Percentiles rank a stretch among this genome's conserved stretches.
These are phyloP conservation scores for Massariosphaeria phaeospora DNA, from an alignment of 495 filamentous ascomycete genomes.

Conservation along the genomic window DNA sequence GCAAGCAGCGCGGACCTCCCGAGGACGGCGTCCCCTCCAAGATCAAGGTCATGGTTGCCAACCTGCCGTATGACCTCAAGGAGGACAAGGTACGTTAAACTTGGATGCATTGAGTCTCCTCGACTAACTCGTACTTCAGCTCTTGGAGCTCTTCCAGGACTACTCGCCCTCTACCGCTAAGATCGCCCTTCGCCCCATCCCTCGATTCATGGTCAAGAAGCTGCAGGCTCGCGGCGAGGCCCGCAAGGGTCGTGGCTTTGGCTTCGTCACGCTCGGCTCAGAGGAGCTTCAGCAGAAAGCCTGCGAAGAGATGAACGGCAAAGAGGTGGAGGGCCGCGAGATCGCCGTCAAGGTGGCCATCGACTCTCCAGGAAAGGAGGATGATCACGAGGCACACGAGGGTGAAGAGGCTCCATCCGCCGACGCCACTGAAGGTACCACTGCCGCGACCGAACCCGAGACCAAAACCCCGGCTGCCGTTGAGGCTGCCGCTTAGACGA, in stretches of 20 bases:
- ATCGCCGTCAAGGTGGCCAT: conserved; percentile 99
- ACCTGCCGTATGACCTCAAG: conserved; percentile 93
- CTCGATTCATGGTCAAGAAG: conserved; percentile 99
- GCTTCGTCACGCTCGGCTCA: conserved; percentile 91
- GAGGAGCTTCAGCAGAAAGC: conserved; percentile 97
- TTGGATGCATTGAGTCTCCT: neutral
- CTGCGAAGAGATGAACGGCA: conserved; percentile 96
- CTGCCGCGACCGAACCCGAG: conserved; percentile 31
- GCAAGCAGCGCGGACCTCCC: conserved; percentile 83
- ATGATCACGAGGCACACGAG: conserved; percentile 56
- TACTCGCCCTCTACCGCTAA: conserved; percentile 91
- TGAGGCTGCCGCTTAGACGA: conserved; percentile 30
- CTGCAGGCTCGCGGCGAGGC: conserved; percentile 95
- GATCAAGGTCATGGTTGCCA: conserved; percentile 99
- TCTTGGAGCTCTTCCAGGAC: conserved; percentile 88
- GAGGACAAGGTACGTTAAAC: conserved; percentile 80
- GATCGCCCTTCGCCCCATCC: conserved; percentile 96
- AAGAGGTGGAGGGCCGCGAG: conserved; percentile 95
- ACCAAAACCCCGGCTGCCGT: conserved; percentile 21
- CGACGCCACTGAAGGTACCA: conserved; percentile 9
- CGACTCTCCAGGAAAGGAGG: conserved; percentile 98
- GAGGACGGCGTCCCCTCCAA: conserved; percentile 97
- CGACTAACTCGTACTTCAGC: conserved; percentile 48
- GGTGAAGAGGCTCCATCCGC: conserved; percentile 28
- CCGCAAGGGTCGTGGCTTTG: conserved; percentile 98